Conservation (phyloP, 2,329 filamentous ascomycete genomes). For the Talaromyces islandicus region DNA sequence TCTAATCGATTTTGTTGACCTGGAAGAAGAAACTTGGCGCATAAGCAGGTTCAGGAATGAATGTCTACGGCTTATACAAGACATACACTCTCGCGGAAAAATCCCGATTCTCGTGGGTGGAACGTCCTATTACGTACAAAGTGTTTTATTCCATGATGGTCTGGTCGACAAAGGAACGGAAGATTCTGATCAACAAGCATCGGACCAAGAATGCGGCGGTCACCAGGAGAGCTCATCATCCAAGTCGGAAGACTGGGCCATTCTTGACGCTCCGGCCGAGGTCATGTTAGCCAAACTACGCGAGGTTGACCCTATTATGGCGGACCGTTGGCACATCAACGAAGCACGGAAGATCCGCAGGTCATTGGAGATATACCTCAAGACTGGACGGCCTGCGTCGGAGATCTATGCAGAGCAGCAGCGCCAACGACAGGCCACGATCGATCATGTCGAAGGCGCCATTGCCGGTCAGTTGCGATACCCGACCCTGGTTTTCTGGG, state of each 20-base stretch:
- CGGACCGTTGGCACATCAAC: conserved; percentile 86
- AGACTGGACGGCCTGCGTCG: conserved; percentile 74
- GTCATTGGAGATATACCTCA: conserved; percentile 83
- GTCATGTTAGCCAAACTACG: conserved; percentile 65
- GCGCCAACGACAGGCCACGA: conserved; percentile 17
- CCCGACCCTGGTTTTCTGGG: conserved; percentile 73
- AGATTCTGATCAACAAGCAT: conserved; percentile 9
- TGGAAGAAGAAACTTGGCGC: conserved; percentile 75
- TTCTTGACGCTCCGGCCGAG: conserved; percentile 66
- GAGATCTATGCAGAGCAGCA: conserved; percentile 80
- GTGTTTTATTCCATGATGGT: conserved; percentile 73
- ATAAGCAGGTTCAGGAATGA: conserved; percentile 70
- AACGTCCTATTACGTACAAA: conserved; percentile 91
- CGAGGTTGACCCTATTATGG: conserved; percentile 84
- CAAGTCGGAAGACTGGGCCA: conserved; percentile 51
- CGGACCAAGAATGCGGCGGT: conserved; percentile 6
- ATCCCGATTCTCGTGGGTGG: conserved; percentile 89
- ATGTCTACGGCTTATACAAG: conserved; percentile 62
- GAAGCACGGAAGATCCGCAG: conserved; percentile 84
- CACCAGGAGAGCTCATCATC: conserved; percentile 17
- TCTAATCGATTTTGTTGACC: conserved; percentile 69
- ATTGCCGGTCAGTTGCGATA: conserved; percentile 40
- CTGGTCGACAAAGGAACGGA: conserved; percentile 43
- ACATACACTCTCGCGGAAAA: conserved; percentile 71
- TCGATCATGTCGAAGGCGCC: conserved; percentile 15